Conservation (phyloP, 495 filamentous ascomycete species). For the Darksidea phi region DNA sequence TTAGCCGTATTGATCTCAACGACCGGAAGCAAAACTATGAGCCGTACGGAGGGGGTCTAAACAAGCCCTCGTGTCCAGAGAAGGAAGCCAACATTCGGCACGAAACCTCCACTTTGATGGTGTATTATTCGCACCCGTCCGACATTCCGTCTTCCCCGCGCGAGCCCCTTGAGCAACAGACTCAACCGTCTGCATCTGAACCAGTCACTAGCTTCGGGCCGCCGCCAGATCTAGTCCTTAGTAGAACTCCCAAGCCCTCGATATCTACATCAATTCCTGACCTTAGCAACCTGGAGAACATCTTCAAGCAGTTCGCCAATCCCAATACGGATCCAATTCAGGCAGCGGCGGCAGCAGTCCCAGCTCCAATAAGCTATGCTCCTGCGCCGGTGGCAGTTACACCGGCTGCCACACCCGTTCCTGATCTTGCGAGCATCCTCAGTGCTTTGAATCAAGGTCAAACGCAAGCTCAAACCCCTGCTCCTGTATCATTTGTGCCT, state of each 20-base stretch:
- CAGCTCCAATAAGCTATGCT: neutral
- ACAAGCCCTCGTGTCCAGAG: slow-evolving; percentile 61
- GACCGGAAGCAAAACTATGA: slow-evolving; percentile 57
- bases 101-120: slow-evolving; percentile 78
- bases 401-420: neutral
- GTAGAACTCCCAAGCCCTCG: slow-evolving; percentile 38
- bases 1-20: slow-evolving; percentile 52
- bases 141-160: slow-evolving; percentile 77
- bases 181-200: slow-evolving; percentile 38
- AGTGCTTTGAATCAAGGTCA: slow-evolving; percentile 8
- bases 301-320: slow-evolving; percentile 29
- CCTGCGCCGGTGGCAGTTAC: neutral
- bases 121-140: slow-evolving; percentile 67
- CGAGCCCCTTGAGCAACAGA: slow-evolving; percentile 57
- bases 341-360: neutral
- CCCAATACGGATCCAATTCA: neutral
- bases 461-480: neutral
- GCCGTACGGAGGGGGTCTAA: slow-evolving; percentile 61
- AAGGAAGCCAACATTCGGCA: slow-evolving; percentile 66
- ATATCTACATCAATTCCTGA: slow-evolving; percentile 5
- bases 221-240: slow-evolving; percentile 42
- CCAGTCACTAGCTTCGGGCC: slow-evolving; percentile 52
- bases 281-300: slow-evolving; percentile 38
- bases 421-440: slow-evolving; percentile 19
- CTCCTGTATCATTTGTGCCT: neutral